Percentiles rank a stretch among this genome's conserved stretches.
These are phyloP conservation scores for Phaffia australis DNA, from an alignment of 768 basidiomycete species.

Conservation along the genomic window DNA sequence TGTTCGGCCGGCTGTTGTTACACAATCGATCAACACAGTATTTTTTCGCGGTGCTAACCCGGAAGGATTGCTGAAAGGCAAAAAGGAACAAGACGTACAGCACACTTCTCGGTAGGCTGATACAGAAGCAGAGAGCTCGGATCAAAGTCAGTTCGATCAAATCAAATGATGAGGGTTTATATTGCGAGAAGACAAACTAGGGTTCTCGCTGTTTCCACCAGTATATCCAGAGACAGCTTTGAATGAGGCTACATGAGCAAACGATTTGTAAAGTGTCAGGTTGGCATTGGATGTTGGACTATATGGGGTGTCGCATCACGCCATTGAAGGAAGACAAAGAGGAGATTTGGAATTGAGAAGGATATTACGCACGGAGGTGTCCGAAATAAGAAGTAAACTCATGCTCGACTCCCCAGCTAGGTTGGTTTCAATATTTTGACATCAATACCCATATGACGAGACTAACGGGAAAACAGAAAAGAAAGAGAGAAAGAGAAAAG, in stretches of 20 bases:
- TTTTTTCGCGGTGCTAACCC: neutral
- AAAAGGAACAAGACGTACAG: constrained; percentile 1
- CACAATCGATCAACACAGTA: neutral
- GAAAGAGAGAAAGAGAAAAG: neutral
- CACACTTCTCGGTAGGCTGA: constrained; percentile 21
- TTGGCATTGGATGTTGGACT: too few relatives aligned
- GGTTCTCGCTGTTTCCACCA: constrained; percentile 1
- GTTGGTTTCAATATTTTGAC: neutral
- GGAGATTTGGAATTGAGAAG: too few relatives aligned
- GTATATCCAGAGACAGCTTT: constrained; percentile 16
- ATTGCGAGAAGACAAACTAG: neutral
- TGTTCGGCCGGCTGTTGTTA: constrained; percentile 49
- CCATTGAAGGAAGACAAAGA: too few relatives aligned
- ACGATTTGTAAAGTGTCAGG: too few relatives aligned
- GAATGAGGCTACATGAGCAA: neutral
- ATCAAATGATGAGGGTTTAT: neutral
- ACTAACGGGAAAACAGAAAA: neutral
- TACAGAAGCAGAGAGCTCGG: neutral
- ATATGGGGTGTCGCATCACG: too few relatives aligned
- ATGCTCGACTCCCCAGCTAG: constrained; percentile 7
- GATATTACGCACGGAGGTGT: neutral
- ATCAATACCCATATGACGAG: neutral
- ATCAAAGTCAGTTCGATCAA: neutral
- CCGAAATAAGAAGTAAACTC: constrained; percentile 15
- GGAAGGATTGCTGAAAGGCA: neutral